phyloP scores from a whole-genome alignment of 257 asterid species.

The Ocimum tenuiflorum region DNA sequence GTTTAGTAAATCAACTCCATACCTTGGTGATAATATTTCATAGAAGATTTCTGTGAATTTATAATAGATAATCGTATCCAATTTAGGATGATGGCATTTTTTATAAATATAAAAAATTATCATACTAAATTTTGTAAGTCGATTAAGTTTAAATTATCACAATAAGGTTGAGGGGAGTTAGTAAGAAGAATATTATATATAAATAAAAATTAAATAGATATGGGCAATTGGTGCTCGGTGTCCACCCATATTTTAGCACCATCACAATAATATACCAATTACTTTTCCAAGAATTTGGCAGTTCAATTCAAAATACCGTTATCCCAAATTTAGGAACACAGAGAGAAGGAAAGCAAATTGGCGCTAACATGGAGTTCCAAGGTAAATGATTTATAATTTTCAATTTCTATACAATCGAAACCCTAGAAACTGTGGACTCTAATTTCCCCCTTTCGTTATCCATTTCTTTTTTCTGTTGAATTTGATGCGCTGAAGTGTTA shows the following conservation, averaged over 20 bases:
- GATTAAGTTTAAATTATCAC: no score
- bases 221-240: neutral
- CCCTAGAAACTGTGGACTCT: neutral
- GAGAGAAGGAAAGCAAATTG: constrained; percentile 12
- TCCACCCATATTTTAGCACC: constrained; percentile 12
- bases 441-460: neutral
- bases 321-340: constrained; percentile 23
- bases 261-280: neutral
- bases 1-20: no score
- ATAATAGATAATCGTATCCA: no score
- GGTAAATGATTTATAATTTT: constrained; percentile 24
- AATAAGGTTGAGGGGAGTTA: no score
- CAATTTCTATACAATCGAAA: neutral
- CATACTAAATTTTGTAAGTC: no score
- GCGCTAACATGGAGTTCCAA: constrained; percentile 51
- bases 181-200: no score
- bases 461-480: neutral
- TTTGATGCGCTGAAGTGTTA: constrained; percentile 5
- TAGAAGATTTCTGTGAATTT: no score
- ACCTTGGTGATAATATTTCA: no score
- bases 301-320: constrained; percentile 38
- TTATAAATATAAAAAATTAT: no score
- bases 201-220: no score
- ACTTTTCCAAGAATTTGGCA: constrained; percentile 13
- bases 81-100: no score